A percentile compares a stretch with the other conserved stretches of the same genome.
Evolutionary conservation across 495 filamentous ascomycete species (phyloP).

Genomic region (Tetracladium setigerum): DNA sequence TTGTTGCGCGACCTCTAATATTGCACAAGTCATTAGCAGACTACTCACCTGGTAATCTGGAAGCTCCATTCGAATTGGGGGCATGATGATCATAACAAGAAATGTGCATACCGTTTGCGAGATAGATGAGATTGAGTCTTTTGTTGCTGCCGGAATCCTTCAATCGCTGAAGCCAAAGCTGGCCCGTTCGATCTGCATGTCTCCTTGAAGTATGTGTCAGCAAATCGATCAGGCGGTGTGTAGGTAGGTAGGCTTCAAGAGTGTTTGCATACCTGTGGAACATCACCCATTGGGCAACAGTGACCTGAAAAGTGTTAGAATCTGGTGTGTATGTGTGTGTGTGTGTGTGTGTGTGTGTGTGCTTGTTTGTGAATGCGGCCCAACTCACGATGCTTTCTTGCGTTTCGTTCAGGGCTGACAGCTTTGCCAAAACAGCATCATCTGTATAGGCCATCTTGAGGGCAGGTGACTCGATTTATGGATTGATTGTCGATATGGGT

Average conservation of each 20-base stretch:
- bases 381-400: slow-evolving; percentile 79
- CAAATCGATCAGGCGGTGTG: slow-evolving; percentile 5
- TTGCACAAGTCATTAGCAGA: slow-evolving; percentile 19
- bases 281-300: slow-evolving; percentile 97
- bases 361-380: not conserved
- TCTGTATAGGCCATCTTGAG: slow-evolving; percentile 81
- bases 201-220: slow-evolving; percentile 47
- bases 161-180: slow-evolving; percentile 82
- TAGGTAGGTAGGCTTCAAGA: not conserved
- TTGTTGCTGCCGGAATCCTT: slow-evolving; percentile 78
- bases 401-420: slow-evolving; percentile 89
- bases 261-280: slow-evolving; percentile 73
- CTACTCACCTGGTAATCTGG: not conserved
- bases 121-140: slow-evolving; percentile 84
- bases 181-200: slow-evolving; percentile 80
- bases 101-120: slow-evolving; percentile 74
- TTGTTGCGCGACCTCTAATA: slow-evolving; percentile 85
- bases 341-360: too few relatives aligned
- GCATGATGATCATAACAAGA: not conserved
- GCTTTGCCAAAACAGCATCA: slow-evolving; percentile 87
- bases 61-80: not conserved
- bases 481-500: too few relatives aligned
- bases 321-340: too few relatives aligned
- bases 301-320: slow-evolving; percentile 24
- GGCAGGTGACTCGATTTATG: too few relatives aligned